phyloP scores from a whole-genome alignment of 306 rosid species.

The Hippophae tibetana region DNA sequence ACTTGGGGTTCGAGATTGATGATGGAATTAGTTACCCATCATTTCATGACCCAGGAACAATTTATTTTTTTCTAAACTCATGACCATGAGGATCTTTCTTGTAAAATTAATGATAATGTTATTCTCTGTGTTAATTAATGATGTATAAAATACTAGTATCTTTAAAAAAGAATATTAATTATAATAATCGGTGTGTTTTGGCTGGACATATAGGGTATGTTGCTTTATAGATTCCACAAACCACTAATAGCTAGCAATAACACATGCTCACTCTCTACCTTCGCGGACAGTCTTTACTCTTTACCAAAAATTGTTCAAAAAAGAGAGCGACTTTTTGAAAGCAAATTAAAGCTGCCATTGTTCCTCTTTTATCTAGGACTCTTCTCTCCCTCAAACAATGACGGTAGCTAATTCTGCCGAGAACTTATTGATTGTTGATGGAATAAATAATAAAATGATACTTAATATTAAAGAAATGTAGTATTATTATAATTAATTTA shows the following conservation, averaged over 20 bases:
- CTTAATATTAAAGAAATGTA: too few relatives aligned
- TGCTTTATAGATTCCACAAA: conserved; percentile 43
- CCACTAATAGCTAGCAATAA: conserved; percentile 30
- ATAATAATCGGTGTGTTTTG: conserved; percentile 31
- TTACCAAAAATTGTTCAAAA: conserved; percentile 51
- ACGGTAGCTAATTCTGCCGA: conserved; percentile 9
- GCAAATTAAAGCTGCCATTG: conserved; percentile 57
- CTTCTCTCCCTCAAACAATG: neutral
- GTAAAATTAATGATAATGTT: neutral
- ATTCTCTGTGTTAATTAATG: neutral
- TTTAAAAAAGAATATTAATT: neutral
- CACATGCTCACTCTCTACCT: conserved; percentile 33
- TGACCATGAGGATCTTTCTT: conserved; percentile 28
- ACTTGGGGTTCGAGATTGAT: conserved; percentile 35
- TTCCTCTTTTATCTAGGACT: conserved; percentile 26
- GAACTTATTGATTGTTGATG: too few relatives aligned
- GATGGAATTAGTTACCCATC: conserved; percentile 77
- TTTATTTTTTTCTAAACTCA: too few relatives aligned
- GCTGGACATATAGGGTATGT: conserved; percentile 44
- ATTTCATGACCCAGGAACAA: conserved; percentile 11
- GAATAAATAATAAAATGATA: conserved; percentile 3
- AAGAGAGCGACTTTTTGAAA: conserved; percentile 46
- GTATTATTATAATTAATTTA: too few relatives aligned
- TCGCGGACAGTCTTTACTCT: conserved; percentile 57
- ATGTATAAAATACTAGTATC: neutral